Percentiles rank a stretch among this genome's conserved stretches.
Conservation (phyloP, 2,329 filamentous ascomycete species). For the Aspergillus felis region DNA sequence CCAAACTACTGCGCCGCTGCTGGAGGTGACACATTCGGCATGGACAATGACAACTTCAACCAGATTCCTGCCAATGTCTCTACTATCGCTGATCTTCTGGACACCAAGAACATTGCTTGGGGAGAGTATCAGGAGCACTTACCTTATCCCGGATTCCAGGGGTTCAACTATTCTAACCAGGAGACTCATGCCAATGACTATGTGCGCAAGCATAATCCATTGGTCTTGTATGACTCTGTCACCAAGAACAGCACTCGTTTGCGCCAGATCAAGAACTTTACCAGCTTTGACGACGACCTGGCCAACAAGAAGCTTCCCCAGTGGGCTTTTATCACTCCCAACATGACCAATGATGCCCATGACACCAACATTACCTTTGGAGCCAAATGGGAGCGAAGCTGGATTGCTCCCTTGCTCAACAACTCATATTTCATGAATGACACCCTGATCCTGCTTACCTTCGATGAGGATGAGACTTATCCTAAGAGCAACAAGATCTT, state of each 20-base stretch:
- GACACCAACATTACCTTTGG: slow-evolving; percentile 68
- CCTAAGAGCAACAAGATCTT: slow-evolving; percentile 64
- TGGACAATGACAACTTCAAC: slow-evolving; percentile 64
- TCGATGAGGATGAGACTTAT: slow-evolving; percentile 76
- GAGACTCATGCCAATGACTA: slow-evolving; percentile 66
- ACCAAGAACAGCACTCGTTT: slow-evolving; percentile 57
- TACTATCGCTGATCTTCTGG: slow-evolving; percentile 65
- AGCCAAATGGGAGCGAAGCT: slow-evolving; percentile 63
- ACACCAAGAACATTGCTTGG: slow-evolving; percentile 63
- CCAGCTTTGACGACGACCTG: slow-evolving; percentile 65
- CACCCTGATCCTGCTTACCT: slow-evolving; percentile 76
- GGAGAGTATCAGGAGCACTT: slow-evolving; percentile 73
- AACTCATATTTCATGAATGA: slow-evolving; percentile 70
- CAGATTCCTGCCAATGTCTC: slow-evolving; percentile 58
- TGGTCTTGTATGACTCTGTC: slow-evolving; percentile 63
- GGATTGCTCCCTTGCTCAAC: slow-evolving; percentile 65
- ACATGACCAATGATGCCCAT: slow-evolving; percentile 66
- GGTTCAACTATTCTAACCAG: slow-evolving; percentile 56
- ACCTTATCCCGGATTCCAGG: slow-evolving; percentile 71
- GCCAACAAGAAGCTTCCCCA: slow-evolving; percentile 63
- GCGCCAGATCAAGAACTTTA: slow-evolving; percentile 70
- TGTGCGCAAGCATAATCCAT: slow-evolving; percentile 76
- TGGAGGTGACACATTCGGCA: slow-evolving; percentile 70
- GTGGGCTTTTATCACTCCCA: slow-evolving; percentile 54
- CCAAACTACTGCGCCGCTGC: slow-evolving; percentile 71